Evolutionary conservation across 495 filamentous ascomycete species (phyloP).

Genomic region (Penicillium waksmanii): DNA sequence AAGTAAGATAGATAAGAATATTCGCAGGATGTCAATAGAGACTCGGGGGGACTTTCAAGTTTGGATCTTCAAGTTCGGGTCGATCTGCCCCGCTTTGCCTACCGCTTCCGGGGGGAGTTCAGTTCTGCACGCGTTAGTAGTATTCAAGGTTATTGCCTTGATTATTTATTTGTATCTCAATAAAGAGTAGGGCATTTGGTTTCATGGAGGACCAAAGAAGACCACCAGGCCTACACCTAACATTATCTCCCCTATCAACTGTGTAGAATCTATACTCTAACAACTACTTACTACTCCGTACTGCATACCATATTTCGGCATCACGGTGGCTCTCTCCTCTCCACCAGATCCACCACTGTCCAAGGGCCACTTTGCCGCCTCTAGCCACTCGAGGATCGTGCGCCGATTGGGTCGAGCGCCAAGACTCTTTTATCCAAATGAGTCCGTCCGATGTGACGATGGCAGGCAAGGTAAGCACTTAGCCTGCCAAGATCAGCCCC

Average conservation of each 20-base stretch:
- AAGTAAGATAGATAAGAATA: neutral
- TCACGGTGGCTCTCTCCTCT: neutral
- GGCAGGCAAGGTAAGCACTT: constrained; percentile 2
- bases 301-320: no score
- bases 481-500: constrained; percentile 1
- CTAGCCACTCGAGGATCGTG: constrained; percentile 8
- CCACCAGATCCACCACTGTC: neutral
- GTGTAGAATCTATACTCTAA: no score
- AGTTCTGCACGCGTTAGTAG: neutral
- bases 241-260: no score
- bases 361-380: neutral
- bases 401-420: neutral
- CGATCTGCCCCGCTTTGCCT: constrained; percentile 2
- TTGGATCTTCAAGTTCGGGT: neutral
- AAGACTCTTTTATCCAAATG: neutral
- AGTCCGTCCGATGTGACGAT: constrained; percentile 2
- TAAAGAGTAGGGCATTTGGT: neutral
- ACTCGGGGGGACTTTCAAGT: neutral
- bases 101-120: constrained; percentile 14
- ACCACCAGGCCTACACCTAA: no score
- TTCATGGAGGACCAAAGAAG: no score
- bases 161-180: no score
- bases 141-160: no score
- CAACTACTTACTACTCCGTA: no score
- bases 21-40: neutral